Evolutionary conservation across 169 alveolate genomes (phyloP).

Genomic region (Plasmodium malariae): DNA sequence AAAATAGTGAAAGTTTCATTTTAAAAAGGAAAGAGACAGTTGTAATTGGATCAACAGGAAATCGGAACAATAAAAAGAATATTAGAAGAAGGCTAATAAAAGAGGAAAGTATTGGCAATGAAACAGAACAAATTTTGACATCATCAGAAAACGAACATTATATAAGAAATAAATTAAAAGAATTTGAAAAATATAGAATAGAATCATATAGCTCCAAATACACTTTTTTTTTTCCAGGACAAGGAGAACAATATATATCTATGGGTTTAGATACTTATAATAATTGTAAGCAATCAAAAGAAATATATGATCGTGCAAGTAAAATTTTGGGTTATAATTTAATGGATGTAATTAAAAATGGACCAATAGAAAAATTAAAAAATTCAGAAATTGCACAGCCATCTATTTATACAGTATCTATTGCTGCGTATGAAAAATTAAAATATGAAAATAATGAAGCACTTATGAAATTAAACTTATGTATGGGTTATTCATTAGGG

Average conservation of each 20-base stretch:
- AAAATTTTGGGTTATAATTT: slow-evolving; percentile 78
- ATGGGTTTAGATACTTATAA: slow-evolving; percentile 79
- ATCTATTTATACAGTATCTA: slow-evolving; percentile 80
- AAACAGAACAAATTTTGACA: slow-evolving; percentile 26
- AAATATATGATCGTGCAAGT: slow-evolving; percentile 76
- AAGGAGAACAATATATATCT: slow-evolving; percentile 81
- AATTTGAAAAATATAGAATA: slow-evolving; percentile 65
- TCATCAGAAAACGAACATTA: slow-evolving; percentile 66
- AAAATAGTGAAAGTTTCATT: slow-evolving; percentile 14
- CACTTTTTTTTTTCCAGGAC: slow-evolving; percentile 84
- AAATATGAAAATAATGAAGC: slow-evolving; percentile 65
- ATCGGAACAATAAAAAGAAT: slow-evolving; percentile 2
- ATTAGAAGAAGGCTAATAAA: background rate
- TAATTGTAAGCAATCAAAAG: slow-evolving; percentile 63
- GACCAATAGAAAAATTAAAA: slow-evolving; percentile 79
- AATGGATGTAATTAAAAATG: slow-evolving; percentile 78
- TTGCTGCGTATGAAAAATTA: slow-evolving; percentile 79
- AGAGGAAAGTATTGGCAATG: background rate
- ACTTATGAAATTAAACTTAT: slow-evolving; percentile 43
- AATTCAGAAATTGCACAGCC: slow-evolving; percentile 80
- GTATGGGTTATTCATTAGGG: slow-evolving; percentile 82
- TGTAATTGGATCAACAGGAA: background rate
- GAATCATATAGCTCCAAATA: slow-evolving; percentile 49
- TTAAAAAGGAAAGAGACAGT: slow-evolving; percentile 7
- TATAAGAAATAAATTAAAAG: slow-evolving; percentile 49